phyloP scores from a whole-genome alignment of 2,329 filamentous ascomycete species.

The Aschersonia sp. region DNA sequence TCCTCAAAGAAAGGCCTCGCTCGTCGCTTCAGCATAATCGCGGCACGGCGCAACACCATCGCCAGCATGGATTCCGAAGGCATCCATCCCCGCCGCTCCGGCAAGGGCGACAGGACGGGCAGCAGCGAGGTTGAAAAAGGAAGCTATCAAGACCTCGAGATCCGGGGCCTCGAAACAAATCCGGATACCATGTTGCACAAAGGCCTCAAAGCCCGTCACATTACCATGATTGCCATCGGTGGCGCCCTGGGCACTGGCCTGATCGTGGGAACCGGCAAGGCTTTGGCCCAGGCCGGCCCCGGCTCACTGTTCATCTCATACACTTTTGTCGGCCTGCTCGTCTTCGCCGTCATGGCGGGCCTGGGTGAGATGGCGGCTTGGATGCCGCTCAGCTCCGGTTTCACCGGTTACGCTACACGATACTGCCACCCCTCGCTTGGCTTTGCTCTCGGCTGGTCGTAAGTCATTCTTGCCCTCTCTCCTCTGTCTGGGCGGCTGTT shows the following conservation, averaged over 20 bases:
- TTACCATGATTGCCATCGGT: conserved; percentile 54
- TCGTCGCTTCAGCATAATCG: no score
- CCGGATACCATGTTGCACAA: conserved; percentile 32
- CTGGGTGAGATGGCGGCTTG: conserved; percentile 78
- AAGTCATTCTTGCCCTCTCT: conserved; percentile 14
- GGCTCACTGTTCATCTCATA: conserved; percentile 61
- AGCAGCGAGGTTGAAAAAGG: conserved; percentile 8
- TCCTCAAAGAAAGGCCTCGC: no score
- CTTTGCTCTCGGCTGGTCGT: conserved; percentile 64
- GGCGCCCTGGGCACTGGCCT: conserved; percentile 63
- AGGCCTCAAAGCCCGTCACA: conserved; percentile 39
- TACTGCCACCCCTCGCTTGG: conserved; percentile 72
- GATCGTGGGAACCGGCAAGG: conserved; percentile 52
- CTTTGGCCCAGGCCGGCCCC: conserved; percentile 39
- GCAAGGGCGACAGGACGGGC: conserved; percentile 3
- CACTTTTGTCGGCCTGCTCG: conserved; percentile 52
- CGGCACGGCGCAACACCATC: background rate
- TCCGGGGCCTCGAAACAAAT: conserved; percentile 34
- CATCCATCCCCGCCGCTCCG: conserved; percentile 7
- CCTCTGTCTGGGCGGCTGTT: background rate
- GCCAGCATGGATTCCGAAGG: conserved; percentile 5
- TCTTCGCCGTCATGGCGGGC: conserved; percentile 69
- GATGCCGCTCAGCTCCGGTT: conserved; percentile 64
- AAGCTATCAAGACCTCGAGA: conserved; percentile 15
- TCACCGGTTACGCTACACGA: conserved; percentile 66